These are phyloP conservation scores for Spirogloea muscicola DNA, from an alignment of 139 green algal genomes.

Conservation along the genomic window DNA sequence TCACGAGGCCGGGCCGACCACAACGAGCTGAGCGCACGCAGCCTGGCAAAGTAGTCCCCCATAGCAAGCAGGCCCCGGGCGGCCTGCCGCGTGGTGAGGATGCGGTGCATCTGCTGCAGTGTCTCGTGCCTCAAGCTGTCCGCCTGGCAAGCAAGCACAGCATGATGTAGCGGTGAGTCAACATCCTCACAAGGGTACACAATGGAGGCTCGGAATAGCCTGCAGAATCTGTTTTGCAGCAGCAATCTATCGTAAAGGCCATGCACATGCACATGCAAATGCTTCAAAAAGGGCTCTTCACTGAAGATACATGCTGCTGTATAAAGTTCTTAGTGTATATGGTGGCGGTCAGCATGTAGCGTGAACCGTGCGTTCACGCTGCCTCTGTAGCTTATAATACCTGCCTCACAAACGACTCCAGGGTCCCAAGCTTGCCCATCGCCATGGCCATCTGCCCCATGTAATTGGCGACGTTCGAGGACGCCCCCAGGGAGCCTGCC, in stretches of 20 bases:
- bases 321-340: too few species aligned
- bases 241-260: not conserved
- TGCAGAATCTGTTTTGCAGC: too few species aligned
- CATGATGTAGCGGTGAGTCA: not conserved
- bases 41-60: conserved; percentile 41
- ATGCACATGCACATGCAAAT: conserved; percentile 7
- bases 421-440: conserved; percentile 44
- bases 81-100: conserved; percentile 31
- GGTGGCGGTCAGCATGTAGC: too few species aligned
- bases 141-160: too few species aligned
- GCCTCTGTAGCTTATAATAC: conserved; percentile 2
- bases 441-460: conserved; percentile 53
- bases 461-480: conserved; percentile 47
- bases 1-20: conserved; percentile 39
- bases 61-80: conserved; percentile 38
- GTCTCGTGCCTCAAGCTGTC: conserved; percentile 46
- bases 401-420: conserved; percentile 46
- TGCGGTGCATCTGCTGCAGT: conserved; percentile 49
- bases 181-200: not conserved
- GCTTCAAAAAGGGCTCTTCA: too few species aligned
- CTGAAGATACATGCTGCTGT: too few species aligned
- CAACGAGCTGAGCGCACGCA: conserved; percentile 42
- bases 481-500: conserved; percentile 27
- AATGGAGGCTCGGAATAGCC: too few species aligned
- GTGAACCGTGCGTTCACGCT: too few species aligned